Percentiles rank a stretch among this genome's conserved stretches.
Conservation (phyloP, 345 rosid species). For the Brassica incana region DNA sequence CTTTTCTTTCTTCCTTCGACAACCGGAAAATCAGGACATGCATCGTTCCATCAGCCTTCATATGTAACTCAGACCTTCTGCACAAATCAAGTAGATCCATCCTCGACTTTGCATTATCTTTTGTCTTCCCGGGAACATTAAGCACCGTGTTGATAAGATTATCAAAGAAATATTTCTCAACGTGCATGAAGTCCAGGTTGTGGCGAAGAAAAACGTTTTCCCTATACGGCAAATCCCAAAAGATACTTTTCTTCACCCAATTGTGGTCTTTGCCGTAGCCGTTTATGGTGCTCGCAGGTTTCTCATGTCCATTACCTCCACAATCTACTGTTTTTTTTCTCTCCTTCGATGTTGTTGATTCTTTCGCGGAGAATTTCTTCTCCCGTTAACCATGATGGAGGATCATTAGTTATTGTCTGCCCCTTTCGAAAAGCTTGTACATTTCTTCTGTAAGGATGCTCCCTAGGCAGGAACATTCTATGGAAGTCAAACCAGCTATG, state of each 20-base stretch:
- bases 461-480: neutral
- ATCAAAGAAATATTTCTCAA: neutral
- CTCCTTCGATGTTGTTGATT: neutral
- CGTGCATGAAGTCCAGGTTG: neutral
- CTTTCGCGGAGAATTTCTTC: neutral
- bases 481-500: neutral
- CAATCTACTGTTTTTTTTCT: neutral
- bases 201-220: neutral
- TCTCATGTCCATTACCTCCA: neutral
- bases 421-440: neutral
- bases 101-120: neutral
- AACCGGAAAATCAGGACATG: neutral
- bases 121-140: neutral
- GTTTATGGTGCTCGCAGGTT: neutral
- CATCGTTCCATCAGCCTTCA: neutral
- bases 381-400: neutral
- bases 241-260: neutral
- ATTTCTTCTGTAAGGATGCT: neutral
- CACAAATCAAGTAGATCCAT: neutral
- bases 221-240: neutral
- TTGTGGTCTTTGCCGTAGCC: neutral
- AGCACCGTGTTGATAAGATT: neutral
- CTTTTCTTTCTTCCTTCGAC: neutral
- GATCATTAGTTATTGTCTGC: neutral
- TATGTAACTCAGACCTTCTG: neutral